Base-by-base conservation (phyloP, 2,329 filamentous ascomycete species). In the Venturia oleaginea region DNA sequence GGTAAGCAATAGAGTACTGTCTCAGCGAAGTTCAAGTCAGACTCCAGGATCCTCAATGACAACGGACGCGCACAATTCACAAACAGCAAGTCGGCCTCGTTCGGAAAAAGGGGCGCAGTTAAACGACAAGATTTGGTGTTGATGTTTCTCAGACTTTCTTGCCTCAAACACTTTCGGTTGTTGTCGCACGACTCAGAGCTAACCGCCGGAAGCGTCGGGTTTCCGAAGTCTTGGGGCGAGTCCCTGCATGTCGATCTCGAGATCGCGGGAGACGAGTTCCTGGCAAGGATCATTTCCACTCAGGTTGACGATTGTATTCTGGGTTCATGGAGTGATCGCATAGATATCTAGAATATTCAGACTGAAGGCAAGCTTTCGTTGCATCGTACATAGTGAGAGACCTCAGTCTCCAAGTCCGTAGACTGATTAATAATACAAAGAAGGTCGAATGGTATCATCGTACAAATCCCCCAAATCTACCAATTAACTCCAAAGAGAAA, bases 351-450 rank as follows among this genome's bases (percentile, higher is more conserved):
- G n/a, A n/a, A n/a, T n/a, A n/a, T 37, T 37, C 13, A 1, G 13
- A 3, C 13, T 37, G 34, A 10, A 48, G 43, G 43, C 43, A 32
- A 54, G 24, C 24, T 32, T 17, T 54, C 15, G 11, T 32, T 10
- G 43, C 48, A 17, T 32, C 15, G 48, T 19, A 13, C 17, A 11
- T 51, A 7, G 46, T 17, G 8, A 6, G 30, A 22, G 27, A 22
- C 8, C 24, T 22, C 30, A n/a, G n/a, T 34, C 51, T 57, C 30
- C 19, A 34, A 57, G 30, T 57, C 51, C 51, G 4, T 57, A 34
- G 51, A 57, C 51, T 57, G 10, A 34, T 13, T 57, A 57, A 57
- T 32, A 34, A 57, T 57, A 57, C 27, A 57, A n/a, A 57, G 15
- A 32, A 34, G 27, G 51, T 32, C 51, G 51, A 57, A 19, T 34